Conservation (phyloP, 495 filamentous ascomycete species). For the Daldinia grandis region DNA sequence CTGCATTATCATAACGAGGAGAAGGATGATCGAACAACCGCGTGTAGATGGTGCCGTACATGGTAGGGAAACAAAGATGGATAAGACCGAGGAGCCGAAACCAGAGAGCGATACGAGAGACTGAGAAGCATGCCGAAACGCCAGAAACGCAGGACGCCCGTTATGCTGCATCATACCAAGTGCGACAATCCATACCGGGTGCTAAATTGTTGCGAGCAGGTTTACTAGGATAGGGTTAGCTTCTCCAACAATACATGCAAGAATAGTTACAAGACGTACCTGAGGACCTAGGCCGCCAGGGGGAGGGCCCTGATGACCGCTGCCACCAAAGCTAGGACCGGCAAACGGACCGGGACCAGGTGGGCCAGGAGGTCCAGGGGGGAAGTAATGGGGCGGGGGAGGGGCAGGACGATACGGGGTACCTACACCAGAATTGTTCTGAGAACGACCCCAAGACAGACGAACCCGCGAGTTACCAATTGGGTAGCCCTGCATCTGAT, state of each 20-base stretch:
- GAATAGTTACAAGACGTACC: constrained; percentile 26
- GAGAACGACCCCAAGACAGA: constrained; percentile 94
- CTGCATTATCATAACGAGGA: constrained; percentile 32
- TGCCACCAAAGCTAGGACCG: constrained; percentile 43
- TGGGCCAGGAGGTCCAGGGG: constrained; percentile 74
- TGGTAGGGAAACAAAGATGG: constrained; percentile 22
- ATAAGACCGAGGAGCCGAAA: constrained; percentile 40
- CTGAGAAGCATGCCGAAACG: constrained; percentile 46
- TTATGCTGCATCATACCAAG: constrained; percentile 40
- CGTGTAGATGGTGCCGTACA: constrained; percentile 20
- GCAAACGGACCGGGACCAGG: constrained; percentile 48
- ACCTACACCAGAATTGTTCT: constrained; percentile 99
- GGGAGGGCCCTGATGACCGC: constrained; percentile 39
- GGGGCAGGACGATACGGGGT: constrained; percentile 97
- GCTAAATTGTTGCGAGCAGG: constrained; percentile 22
- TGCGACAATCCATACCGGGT: constrained; percentile 24
- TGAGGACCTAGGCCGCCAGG: constrained; percentile 44
- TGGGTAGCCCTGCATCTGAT: constrained; percentile 99
- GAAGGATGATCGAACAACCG: constrained; percentile 31
- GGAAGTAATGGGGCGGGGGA: constrained; percentile 89
- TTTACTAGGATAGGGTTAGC: constrained; percentile 29
- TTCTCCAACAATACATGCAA: not conserved
- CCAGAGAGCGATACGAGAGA: constrained; percentile 44
- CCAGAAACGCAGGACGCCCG: constrained; percentile 48
- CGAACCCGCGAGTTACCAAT: constrained; percentile 99